phyloP scores from a whole-genome alignment of 1,284 basidiomycete species.

The Pseudozyma pruni region DNA sequence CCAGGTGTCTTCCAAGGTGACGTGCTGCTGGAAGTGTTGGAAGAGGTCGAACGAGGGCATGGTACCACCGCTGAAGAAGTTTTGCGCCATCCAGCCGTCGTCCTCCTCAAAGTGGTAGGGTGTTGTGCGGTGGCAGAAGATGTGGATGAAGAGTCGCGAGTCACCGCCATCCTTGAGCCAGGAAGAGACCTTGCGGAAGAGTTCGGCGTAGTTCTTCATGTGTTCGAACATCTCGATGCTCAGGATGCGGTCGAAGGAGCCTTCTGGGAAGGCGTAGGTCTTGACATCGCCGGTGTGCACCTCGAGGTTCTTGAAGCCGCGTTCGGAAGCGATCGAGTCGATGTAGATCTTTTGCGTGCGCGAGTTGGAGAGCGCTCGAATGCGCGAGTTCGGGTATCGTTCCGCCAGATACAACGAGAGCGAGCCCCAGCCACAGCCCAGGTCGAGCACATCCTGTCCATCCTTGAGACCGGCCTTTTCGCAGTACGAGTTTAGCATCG shows the following conservation, averaged over 20 bases:
- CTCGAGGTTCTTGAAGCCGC: conserved; percentile 74
- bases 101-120: conserved; percentile 79
- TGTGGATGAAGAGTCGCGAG: conserved; percentile 77
- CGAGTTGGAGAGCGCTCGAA: conserved; percentile 79
- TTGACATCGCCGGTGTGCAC: conserved; percentile 80
- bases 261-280: conserved; percentile 73
- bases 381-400: conserved; percentile 78
- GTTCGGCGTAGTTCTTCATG: conserved; percentile 72
- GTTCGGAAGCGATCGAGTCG: conserved; percentile 72
- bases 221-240: conserved; percentile 88
- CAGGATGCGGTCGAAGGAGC: conserved; percentile 76
- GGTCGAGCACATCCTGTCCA: conserved; percentile 77
- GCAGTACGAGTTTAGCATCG: conserved; percentile 79
- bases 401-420: conserved; percentile 77
- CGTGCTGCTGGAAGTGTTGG: conserved; percentile 77
- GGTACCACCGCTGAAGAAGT: conserved; percentile 77
- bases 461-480: conserved; percentile 76
- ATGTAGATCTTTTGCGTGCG: conserved; percentile 78
- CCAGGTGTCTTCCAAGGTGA: conserved; percentile 73
- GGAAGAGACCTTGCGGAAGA: conserved; percentile 76
- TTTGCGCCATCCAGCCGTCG: conserved; percentile 78
- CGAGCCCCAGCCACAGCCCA: conserved; percentile 83
- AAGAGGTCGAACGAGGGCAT: conserved; percentile 73
- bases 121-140: conserved; percentile 75
- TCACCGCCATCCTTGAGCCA: conserved; percentile 73